Evolutionary conservation across 75 land plant species (phyloP).

Genomic region (Larix kaempferi): DNA sequence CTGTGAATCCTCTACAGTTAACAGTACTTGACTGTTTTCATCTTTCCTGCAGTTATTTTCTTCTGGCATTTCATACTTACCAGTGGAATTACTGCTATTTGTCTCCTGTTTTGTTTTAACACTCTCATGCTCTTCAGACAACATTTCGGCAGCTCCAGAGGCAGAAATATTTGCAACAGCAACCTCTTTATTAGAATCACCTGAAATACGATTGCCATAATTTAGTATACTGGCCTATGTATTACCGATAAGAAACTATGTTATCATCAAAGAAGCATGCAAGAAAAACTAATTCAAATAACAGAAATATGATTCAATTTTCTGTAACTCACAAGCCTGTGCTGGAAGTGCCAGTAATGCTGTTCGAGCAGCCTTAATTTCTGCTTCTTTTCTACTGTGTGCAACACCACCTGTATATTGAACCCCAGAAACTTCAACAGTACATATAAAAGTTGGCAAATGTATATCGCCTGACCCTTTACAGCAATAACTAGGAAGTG

Average conservation of each 20-base stretch:
- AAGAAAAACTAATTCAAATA: neutral
- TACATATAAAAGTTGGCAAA: conserved; percentile 11
- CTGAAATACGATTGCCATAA: neutral
- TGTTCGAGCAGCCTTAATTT: conserved; percentile 22
- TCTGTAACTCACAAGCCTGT: neutral
- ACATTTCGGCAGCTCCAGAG: neutral
- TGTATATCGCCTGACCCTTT: conserved; percentile 17
- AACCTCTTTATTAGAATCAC: neutral
- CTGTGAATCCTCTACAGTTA: no score
- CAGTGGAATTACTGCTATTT: no score
- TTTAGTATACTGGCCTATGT: neutral
- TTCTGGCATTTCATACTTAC: no score
- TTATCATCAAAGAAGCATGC: neutral
- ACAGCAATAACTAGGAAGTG: conserved; percentile 14
- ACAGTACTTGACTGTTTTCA: no score
- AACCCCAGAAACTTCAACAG: conserved; percentile 20
- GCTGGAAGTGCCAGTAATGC: conserved; percentile 17
- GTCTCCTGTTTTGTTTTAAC: no score
- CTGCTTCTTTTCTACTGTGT: conserved; percentile 25
- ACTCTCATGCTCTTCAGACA: no score
- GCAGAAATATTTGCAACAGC: neutral
- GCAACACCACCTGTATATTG: conserved; percentile 16
- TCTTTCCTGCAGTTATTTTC: no score
- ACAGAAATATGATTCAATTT: neutral
- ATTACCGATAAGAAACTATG: neutral